Evolutionary conservation across 192 early-diverging fungal genomes (phyloP), one percentile per base, ranked within the genome.

Genomic region (Thoreauomyces humboldtii): DNA sequence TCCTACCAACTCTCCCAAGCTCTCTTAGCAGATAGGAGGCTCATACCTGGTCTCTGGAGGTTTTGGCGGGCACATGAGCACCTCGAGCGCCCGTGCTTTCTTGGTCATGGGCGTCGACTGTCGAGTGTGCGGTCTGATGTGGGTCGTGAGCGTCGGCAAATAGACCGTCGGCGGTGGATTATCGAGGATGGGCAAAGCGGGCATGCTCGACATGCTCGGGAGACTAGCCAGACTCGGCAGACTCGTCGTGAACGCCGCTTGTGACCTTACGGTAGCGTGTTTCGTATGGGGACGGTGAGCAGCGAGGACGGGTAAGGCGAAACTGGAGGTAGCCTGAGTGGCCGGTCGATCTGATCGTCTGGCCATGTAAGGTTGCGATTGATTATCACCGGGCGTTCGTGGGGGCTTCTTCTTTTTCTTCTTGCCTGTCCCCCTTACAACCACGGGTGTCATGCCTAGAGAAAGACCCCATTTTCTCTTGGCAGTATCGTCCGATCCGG

Each of bases 341-440:
- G n/a, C n/a, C n/a, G n/a, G n/a, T n/a, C n/a, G n/a, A n/a, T n/a
- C n/a, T n/a, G n/a, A n/a, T n/a, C n/a, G n/a, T n/a, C n/a, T n/a
- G n/a, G n/a, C n/a, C n/a, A n/a, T n/a, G n/a, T n/a, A n/a, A n/a
- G n/a, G n/a, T n/a, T n/a, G n/a, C n/a, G n/a, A n/a, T n/a, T n/a
- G n/a, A n/a, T n/a, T n/a, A n/a, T n/a, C n/a, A n/a, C n/a, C n/a
- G n/a, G n/a, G n/a, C n/a, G n/a, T n/a, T n/a, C n/a, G n/a, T n/a
- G n/a, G n/a, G n/a, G 17, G 17, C 50, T 29, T 52, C 50, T 52
- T 52, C 29, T 52, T 52, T 17, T 52, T 52, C 50, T 28, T 52
- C 24, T 27, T 52, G 25, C 27, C 4, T 4, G 50, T 2, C 9
- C 50, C 19, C 6, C 27, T 22, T 15, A 52, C 29, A 31, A 52